Conservation (phyloP, 2,329 filamentous ascomycete genomes). For the Plectosphaerella sp. region DNA sequence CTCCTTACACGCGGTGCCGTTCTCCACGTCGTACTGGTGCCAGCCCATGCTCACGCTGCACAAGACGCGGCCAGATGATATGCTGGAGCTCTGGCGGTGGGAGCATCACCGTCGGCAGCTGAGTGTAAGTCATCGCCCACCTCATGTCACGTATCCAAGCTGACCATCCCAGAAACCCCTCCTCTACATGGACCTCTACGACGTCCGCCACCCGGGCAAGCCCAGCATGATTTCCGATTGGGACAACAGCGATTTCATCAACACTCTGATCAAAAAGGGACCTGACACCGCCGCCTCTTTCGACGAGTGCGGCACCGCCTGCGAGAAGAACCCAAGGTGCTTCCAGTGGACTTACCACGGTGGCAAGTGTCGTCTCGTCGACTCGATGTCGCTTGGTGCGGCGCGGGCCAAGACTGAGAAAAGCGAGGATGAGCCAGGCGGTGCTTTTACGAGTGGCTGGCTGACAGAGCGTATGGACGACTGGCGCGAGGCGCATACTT, state of each 20-base stretch:
- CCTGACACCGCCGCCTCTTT: constrained; percentile 4
- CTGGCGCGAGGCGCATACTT: constrained; percentile 11
- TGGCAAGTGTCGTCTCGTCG: constrained; percentile 13
- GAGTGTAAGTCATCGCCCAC: constrained; percentile 19
- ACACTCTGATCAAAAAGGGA: constrained; percentile 1
- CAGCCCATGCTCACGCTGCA: constrained; percentile 45
- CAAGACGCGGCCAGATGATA: constrained; percentile 40
- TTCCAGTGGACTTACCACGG: constrained; percentile 16
- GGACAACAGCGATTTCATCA: neutral
- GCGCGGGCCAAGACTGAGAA: constrained; percentile 8
- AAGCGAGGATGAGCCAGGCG: constrained; percentile 5
- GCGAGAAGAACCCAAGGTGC: constrained; percentile 11
- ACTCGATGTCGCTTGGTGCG: constrained; percentile 11
- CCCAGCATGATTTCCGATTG: constrained; percentile 1
- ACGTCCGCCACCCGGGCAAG: constrained; percentile 27
- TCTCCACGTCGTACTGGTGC: constrained; percentile 42
- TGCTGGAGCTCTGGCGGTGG: constrained; percentile 45
- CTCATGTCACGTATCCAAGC: neutral
- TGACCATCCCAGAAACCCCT: constrained; percentile 23
- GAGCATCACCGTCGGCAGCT: constrained; percentile 25
- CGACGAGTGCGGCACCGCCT: constrained; percentile 14
- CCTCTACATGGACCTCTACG: constrained; percentile 30
- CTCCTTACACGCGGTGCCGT: constrained; percentile 43
- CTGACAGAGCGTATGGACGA: constrained; percentile 10
- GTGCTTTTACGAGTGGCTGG: constrained; percentile 16